Evolutionary conservation across 352 stramenopile genomes (phyloP), one percentile per base, ranked within the genome.

Genomic region (Paralagenidium karlingii): DNA sequence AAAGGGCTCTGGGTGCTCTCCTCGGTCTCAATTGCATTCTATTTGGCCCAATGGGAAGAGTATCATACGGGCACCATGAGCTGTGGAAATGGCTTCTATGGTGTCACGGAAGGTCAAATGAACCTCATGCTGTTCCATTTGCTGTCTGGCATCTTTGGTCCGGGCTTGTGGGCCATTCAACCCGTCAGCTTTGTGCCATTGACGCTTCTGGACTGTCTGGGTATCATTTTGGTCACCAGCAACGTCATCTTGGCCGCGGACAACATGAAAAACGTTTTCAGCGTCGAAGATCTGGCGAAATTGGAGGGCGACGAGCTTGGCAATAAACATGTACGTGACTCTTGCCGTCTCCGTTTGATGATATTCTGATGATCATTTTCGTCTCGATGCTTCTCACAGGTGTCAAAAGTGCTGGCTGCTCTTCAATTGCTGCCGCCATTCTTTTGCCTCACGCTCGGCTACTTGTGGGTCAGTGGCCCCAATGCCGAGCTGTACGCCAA

Each of bases 21-120:
- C 30, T 82, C 73, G 3, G 69, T 91, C 15, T 91, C 63, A 15
- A 71, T 82, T 36, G 55, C 70, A 34, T 91, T 91, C 48, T 91
- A 88, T 57, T 52, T 87, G 43, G 78, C 78, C 33, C 78, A 91
- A 42, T 91, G 78, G 78, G 75, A 91, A 38, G 78, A 91, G 58
- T 91, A 91, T 55, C 78, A 91, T 61, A 91, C 78, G 33, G 78
- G 78, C 24, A 76, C 86, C 33, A 91, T 91, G 78, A 89, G 66
- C 63, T 92, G 78, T 45, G 78, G 78, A 34, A 92, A 92, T 40
- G 70, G 70, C 29, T 80, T 60, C 38, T 89, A 74, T 40, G 78
- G 78, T 44, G 78, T 92, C 24, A 92, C 78, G 1, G 78, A 92
- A 45, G 78, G 75, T 24, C 78, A 92, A 45, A 59, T 92, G 24